Base-by-base conservation (phyloP, 495 filamentous ascomycete genomes). In the Echria macrotheca region DNA sequence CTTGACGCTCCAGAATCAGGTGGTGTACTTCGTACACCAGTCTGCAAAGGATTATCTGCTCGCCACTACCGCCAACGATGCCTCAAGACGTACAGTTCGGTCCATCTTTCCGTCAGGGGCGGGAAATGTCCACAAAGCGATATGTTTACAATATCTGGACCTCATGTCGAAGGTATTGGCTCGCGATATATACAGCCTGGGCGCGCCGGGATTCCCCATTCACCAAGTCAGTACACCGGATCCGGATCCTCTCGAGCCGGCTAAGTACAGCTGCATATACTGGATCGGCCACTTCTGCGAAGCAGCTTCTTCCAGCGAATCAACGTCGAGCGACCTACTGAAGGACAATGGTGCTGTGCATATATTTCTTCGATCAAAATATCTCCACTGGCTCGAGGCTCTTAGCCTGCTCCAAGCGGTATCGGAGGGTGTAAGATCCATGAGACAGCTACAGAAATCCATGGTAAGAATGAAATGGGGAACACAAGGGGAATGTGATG, bases 21-120 rank as follows among this genome's bases (percentile, higher is more conserved):
- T 28, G 18, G 53, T 73, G 37, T 53, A 54, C 44, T 52, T 70
- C 10, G 58, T 71, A 8, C 65, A 73, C 53, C 65, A 71, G 53
- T 73, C 68, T 18, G 69, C 59, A 21, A 62, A 69, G 28, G 69
- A 71, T 25, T 71, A 56, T 52, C 56, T 71, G 8, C 15, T 42
- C n/a, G 17, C 10, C n/a, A 15, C 33, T 9, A 18, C 24, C 28
- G 12, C 28, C 6, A 6, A 31, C 28, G 7, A 31, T 6, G 28
- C 28, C 12, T 31, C 28, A 6, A 6, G 28, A 42, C 18, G 15
- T 7, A 12, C 32, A 14, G 9, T 19, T 14, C 18, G 19, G 12
- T 28, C 1, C 23, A 14, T 43, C 38, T 50, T 50, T 18, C 47
- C 37, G n/a, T 23, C 2, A n/a, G 47, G 47, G n/a, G 28, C 25